Evolutionary conservation across 768 basidiomycete species (phyloP).

Genomic region (Nidularia pulvinata): DNA sequence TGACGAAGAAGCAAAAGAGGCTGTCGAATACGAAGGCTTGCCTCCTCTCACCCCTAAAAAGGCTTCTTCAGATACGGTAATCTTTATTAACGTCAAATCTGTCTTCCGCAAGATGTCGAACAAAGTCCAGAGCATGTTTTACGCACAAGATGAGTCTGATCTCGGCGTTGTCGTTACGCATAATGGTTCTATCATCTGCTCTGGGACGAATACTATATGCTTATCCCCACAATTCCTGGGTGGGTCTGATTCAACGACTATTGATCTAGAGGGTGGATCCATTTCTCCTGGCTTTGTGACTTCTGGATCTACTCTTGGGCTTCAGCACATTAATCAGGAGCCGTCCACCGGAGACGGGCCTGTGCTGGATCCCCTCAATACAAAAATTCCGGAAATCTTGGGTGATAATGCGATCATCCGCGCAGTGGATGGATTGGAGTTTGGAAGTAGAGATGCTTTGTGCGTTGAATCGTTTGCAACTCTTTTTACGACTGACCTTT

Average conservation of each 20-base stretch:
- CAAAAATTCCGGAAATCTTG: neutral
- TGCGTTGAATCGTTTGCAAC: neutral
- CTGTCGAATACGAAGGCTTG: constrained; percentile 69
- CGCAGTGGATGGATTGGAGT: neutral
- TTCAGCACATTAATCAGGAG: constrained; percentile 70
- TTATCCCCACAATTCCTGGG: no score
- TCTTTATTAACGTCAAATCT: constrained; percentile 67
- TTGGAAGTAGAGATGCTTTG: neutral
- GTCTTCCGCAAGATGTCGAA: constrained; percentile 20
- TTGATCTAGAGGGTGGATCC: constrained; percentile 64
- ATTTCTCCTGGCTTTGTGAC: constrained; percentile 62
- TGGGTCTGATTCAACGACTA: no score
- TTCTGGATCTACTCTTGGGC: constrained; percentile 62
- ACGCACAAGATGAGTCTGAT: no score
- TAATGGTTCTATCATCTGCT: no score
- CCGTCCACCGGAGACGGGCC: constrained; percentile 65
- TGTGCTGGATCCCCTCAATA: constrained; percentile 49
- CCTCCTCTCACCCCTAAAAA: constrained; percentile 60
- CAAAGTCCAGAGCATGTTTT: no score
- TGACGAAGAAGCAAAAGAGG: constrained; percentile 61
- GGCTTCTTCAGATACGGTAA: constrained; percentile 29
- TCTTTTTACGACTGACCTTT: neutral
- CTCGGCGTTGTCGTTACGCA: no score
- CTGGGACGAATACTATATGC: no score
- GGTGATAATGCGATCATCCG: neutral